These are phyloP conservation scores for Digitaria exilis DNA, from an alignment of 202 grass and related monocot genomes.

Conservation along the genomic window DNA sequence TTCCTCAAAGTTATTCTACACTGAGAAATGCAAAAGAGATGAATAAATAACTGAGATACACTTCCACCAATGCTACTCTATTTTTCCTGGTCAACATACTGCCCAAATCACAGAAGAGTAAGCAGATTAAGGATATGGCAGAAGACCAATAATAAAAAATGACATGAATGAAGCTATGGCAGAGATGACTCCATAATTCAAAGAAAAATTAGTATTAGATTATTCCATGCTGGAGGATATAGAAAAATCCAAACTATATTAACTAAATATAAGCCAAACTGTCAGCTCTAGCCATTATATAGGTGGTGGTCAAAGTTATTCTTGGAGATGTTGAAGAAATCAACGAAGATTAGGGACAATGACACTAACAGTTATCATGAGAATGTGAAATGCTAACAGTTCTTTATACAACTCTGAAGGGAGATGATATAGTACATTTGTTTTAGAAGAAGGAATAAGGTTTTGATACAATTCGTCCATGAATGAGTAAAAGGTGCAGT, in stretches of 20 bases:
- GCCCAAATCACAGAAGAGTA: neutral
- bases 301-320: too few relatives aligned
- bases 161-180: neutral
- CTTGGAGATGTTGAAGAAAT: too few relatives aligned
- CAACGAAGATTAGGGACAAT: too few relatives aligned
- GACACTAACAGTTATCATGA: neutral
- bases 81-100: neutral
- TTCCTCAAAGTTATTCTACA: neutral
- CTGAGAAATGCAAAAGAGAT: neutral
- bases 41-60: neutral
- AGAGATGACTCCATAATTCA: slow-evolving; percentile 9
- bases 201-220: neutral
- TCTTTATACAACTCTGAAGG: slow-evolving; percentile 21
- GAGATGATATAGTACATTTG: neutral
- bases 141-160: neutral
- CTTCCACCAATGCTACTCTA: neutral
- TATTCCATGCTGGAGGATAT: slow-evolving; percentile 25
- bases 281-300: neutral
- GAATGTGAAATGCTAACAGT: slow-evolving; percentile 23
- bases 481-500: slow-evolving; percentile 12
- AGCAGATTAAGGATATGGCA: neutral
- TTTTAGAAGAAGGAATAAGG: neutral
- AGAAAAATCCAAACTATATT: neutral
- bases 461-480: neutral
- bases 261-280: slow-evolving; percentile 3